A percentile compares a stretch with the other conserved stretches of the same genome.
phyloP scores from a whole-genome alignment of 345 rosid species.

The rapeseed (Brassica napus) region Da-Ae NC_063447.1:43250501-43251000 shows the following conservation, averaged over 20 bases:
- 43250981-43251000: not conserved
- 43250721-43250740: not conserved
- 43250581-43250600: too few species aligned
- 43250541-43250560: too few species aligned
- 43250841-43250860: not conserved
- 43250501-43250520: not conserved
- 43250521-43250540: not conserved
- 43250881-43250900: too few species aligned
- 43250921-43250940: not conserved
- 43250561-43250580: too few species aligned
- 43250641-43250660: not conserved
- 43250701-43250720: not conserved
- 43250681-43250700: not conserved
- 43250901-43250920: not conserved
- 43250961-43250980: too few species aligned
- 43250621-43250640: not conserved
- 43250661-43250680: not conserved
- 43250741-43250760: too few species aligned
- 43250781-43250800: too few species aligned
- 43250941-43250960: not conserved
- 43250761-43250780: too few species aligned
- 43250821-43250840: not conserved
- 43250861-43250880: not conserved
- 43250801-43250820: not conserved
- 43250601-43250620: too few species aligned